Evolutionary conservation across 768 basidiomycete species (phyloP).

Genomic region (Naematelia encephala): DNA sequence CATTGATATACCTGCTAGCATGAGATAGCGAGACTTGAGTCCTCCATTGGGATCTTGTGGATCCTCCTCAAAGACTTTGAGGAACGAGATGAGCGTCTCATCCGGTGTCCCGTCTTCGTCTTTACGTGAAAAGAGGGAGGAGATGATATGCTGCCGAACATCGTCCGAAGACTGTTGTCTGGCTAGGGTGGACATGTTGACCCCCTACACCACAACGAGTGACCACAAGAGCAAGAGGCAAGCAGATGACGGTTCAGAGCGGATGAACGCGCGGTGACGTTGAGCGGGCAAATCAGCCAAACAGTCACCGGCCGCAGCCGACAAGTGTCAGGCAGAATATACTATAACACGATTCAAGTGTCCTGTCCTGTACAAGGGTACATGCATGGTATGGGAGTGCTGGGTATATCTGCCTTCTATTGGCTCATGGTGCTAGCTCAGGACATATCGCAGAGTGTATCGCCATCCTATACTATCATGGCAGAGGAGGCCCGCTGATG

Average conservation of each 20-base stretch:
- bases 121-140: constrained; percentile 75
- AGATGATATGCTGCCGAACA: constrained; percentile 59
- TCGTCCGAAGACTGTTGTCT: constrained; percentile 24
- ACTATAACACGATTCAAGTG: neutral
- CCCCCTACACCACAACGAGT: neutral
- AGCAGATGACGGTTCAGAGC: too few species aligned
- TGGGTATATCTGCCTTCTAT: neutral
- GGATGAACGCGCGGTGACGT: neutral
- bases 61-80: constrained; percentile 92
- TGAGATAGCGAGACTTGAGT: constrained; percentile 79
- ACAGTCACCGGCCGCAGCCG: neutral
- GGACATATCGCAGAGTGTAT: too few species aligned
- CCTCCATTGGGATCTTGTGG: constrained; percentile 51
- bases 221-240: neutral
- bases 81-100: constrained; percentile 78
- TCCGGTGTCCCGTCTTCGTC: constrained; percentile 63
- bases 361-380: neutral
- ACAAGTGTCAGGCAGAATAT: neutral
- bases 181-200: constrained; percentile 7
- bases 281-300: neutral
- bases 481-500: neutral
- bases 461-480: neutral
- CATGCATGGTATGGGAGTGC: neutral
- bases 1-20: constrained; percentile 71
- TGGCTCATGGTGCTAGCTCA: too few species aligned